Evolutionary conservation across 495 filamentous ascomycete genomes (phyloP).

Genomic region (Xylaria longipes): DNA sequence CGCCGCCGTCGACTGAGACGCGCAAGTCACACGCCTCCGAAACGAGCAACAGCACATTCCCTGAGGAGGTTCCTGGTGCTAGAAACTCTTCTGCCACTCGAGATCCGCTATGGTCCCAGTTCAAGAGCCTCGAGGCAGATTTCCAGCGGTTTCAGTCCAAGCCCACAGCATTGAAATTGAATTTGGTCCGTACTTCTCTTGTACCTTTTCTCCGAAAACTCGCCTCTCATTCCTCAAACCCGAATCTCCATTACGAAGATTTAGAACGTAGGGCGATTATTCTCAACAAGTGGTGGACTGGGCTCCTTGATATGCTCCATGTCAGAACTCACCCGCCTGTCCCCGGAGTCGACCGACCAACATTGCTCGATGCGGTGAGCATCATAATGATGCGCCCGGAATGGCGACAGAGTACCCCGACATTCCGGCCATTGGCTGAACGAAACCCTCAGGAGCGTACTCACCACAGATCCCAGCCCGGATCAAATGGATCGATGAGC

Average conservation of each 20-base stretch:
- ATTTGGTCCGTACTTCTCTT: slow-evolving; percentile 76
- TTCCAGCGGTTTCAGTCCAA: slow-evolving; percentile 79
- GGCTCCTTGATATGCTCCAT: slow-evolving; percentile 84
- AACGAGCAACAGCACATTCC: slow-evolving; percentile 44
- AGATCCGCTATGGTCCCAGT: slow-evolving; percentile 90
- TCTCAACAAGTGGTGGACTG: slow-evolving; percentile 96
- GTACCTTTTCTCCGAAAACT: slow-evolving; percentile 84
- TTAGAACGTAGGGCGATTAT: slow-evolving; percentile 82
- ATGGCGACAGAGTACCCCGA: slow-evolving; percentile 78
- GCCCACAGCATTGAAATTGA: slow-evolving; percentile 78
- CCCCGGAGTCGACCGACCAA: slow-evolving; percentile 78
- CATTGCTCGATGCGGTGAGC: slow-evolving; percentile 79
- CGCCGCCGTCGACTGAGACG: slow-evolving; percentile 40
- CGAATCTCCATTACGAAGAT: slow-evolving; percentile 73
- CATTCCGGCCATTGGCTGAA: slow-evolving; percentile 64
- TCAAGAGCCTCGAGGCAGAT: slow-evolving; percentile 81
- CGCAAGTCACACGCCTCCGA: slow-evolving; percentile 40
- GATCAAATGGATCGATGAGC: slow-evolving; percentile 58
- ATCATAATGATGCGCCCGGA: slow-evolving; percentile 92
- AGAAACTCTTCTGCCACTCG: slow-evolving; percentile 48
- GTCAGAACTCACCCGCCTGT: slow-evolving; percentile 56
- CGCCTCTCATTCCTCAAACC: slow-evolving; percentile 72
- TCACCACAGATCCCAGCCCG: slow-evolving; percentile 43
- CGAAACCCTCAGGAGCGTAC: slow-evolving; percentile 51
- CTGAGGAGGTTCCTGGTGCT: slow-evolving; percentile 29